Evolutionary conservation across 108 stramenopile genomes (phyloP).

Genomic region (Fistulifera solaris): DNA sequence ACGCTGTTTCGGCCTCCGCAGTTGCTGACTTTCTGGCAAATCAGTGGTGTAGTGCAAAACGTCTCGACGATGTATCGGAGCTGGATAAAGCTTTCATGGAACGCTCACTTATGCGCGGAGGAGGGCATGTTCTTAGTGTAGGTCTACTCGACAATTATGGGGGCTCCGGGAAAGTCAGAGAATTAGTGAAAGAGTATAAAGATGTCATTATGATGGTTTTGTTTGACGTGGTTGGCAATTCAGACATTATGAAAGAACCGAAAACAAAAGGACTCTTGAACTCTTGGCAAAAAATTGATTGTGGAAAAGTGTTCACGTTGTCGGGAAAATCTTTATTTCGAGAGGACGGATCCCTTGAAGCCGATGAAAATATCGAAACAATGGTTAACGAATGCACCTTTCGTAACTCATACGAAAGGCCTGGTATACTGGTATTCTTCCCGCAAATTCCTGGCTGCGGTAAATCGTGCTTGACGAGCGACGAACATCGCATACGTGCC

Average conservation of each 20-base stretch:
- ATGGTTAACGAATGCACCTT: neutral
- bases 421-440: slow-evolving; percentile 69
- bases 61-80: neutral
- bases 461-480: slow-evolving; percentile 54
- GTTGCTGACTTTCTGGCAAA: slow-evolving; percentile 29
- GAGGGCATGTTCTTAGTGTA: neutral
- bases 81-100: no score
- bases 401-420: neutral
- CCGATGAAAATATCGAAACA: slow-evolving; percentile 6
- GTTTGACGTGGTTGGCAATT: neutral
- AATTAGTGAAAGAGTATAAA: neutral
- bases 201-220: neutral
- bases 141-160: neutral
- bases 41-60: slow-evolving; percentile 7
- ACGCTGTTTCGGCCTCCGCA: slow-evolving; percentile 14
- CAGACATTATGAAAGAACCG: neutral
- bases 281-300: slow-evolving; percentile 22
- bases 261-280: neutral
- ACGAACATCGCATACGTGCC: slow-evolving; percentile 2
- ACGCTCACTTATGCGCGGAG: no score
- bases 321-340: neutral
- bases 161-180: neutral
- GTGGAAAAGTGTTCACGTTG: slow-evolving; percentile 4
- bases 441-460: slow-evolving; percentile 77
- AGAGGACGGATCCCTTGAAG: neutral